Base-by-base conservation (phyloP, 2,329 filamentous ascomycete genomes). In the Ilyonectria sp. region DNA sequence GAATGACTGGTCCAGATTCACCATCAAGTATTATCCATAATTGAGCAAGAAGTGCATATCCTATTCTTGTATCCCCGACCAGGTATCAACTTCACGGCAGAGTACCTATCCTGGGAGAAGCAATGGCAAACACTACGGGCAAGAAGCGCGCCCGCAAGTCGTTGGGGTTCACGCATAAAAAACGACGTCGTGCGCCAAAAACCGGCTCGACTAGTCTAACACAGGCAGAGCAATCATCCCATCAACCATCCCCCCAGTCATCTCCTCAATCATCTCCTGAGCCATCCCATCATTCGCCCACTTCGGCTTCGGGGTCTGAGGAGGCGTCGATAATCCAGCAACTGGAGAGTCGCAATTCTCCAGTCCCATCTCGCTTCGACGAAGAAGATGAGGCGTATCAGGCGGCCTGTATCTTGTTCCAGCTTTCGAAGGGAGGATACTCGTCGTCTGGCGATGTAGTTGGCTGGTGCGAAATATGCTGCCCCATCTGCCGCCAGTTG, bases 131-230 rank as follows among this genome's bases (percentile, higher is more conserved):
- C 6, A 15, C 13, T 15, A 6, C 2, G 6, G 15, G 5, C n/a
- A 49, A 59, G 40, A 53, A 43, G 40, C 52, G 53, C 26, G 17
- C 31, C n/a, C 43, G 31, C 6, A 40, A 35, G 26, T 7, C 33
- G 26, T 21, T 11, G 21, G 33, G 52, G 33, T 56, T 63, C 23
- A 63, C 60, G 5, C 60, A 63, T 13, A 35, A 4, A 19, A 63
- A 57, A 35, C 35, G 52, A 3, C 60, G 44, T 8, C 52, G 60
- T 10, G 6, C n/a, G 21, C 44, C 6, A 4, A 10, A 9, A 23
- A 15, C 33, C 11, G 10, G n/a, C n/a, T 15, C 50, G 6, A 15
- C 4, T 31, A 53, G 13, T 4, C 5, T 6, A 15, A 8, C 50
- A 4, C 50, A 21, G 23, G 17, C 23, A n/a, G 6, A 23, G 47